phyloP scores from a whole-genome alignment of 2,329 filamentous ascomycete genomes.

The Zymoseptoria ardabiliae region DNA sequence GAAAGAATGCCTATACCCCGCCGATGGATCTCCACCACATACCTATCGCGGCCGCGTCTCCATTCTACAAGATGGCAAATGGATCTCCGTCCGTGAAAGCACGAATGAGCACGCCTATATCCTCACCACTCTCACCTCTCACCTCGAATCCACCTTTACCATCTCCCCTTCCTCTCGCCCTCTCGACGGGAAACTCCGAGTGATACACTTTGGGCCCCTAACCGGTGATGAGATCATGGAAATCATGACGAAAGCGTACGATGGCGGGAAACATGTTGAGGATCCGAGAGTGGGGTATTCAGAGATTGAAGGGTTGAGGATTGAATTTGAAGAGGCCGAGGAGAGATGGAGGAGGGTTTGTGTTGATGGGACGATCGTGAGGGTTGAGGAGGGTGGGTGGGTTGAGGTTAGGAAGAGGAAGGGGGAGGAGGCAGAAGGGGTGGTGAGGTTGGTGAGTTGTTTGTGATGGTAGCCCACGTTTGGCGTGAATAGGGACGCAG shows the following conservation, averaged over 20 bases:
- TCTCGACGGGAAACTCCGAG: constrained; percentile 60
- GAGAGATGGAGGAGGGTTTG: constrained; percentile 75
- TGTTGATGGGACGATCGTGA: constrained; percentile 83
- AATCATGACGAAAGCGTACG: constrained; percentile 61
- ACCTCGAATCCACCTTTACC: constrained; percentile 71
- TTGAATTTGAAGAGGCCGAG: constrained; percentile 63
- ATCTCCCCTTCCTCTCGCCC: constrained; percentile 69
- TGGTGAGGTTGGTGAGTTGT: not conserved
- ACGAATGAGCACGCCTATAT: constrained; percentile 63
- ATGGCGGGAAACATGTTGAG: constrained; percentile 48
- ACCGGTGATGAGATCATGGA: constrained; percentile 62
- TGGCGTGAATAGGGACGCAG: too few relatives aligned
- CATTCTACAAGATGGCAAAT: constrained; percentile 30
- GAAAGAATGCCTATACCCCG: constrained; percentile 59
- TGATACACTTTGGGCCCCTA: constrained; percentile 68
- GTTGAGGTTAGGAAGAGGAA: constrained; percentile 55
- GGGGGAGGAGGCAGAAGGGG: constrained; percentile 21
- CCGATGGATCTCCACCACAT: constrained; percentile 47
- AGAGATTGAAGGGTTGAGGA: constrained; percentile 57
- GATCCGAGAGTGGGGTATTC: constrained; percentile 61
- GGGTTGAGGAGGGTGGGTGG: constrained; percentile 62
- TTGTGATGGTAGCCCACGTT: too few relatives aligned
- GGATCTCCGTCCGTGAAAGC: constrained; percentile 28
- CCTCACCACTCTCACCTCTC: constrained; percentile 67
- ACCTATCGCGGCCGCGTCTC: constrained; percentile 49